Base-by-base conservation (phyloP, 768 basidiomycete genomes). In the Kwoniella europaea region DNA sequence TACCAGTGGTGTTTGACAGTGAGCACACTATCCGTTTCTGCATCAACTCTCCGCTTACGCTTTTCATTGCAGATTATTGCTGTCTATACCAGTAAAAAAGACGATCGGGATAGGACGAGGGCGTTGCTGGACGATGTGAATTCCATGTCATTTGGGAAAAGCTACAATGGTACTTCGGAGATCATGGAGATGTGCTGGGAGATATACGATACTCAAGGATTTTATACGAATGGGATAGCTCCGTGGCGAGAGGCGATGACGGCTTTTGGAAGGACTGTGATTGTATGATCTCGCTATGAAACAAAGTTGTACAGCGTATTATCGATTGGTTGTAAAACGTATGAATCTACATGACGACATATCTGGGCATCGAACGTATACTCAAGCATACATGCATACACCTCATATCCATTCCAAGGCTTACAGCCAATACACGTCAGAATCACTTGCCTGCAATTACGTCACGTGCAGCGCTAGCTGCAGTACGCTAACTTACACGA, bases 181-280 rank as follows among this genome's bases (percentile, higher is more conserved):
- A 64, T 72, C 43, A 29, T 72, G 44, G 50, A 53, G n/a, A 20
- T 42, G 22, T 72, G 71, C 55, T 72, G 71, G 71, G 46, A 18
- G 35, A 43, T 63, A 10, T 42, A 63, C 24, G 71, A 72, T 53
- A 15, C 13, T 10, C 54, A 67, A 24, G 71, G 71, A 16, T 43
- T 15, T 15, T 72, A 72, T 22, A 29, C 58, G 20, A 43, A 68
- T 42, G 71, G 71, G 43, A 72, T 72, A 12, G 71, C 71, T 12
- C 71, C 71, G 12, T 72, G 71, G 71, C 10, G 71, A 13, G 71
- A 72, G 56, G 63, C 69, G 55, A 50, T 70, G 63, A 56, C 69
- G 18, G 69, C 63, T 6, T 10, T 41, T 4, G 69, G 62, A 15
- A 12, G 69, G 53, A 65, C 63, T 29, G 53, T 70, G 43, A 64